Conservation (phyloP, 129 eudicot species). For the Lactuca sativa region DNA sequence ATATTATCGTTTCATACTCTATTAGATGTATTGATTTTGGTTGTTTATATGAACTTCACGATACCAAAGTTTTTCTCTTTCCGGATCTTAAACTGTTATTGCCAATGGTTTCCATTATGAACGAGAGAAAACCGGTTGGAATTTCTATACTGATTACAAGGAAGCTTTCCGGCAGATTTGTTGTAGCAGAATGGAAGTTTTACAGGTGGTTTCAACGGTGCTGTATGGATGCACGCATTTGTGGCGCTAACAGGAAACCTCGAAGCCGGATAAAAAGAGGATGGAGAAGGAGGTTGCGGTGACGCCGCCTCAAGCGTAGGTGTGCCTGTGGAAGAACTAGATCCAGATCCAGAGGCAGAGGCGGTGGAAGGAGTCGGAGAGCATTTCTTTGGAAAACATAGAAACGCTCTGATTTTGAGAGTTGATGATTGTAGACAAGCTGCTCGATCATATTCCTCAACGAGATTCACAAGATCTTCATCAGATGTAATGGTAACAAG, state of each 20-base stretch:
- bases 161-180: conserved; percentile 45
- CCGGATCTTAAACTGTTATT: conserved; percentile 35
- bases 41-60: background rate
- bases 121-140: conserved; percentile 47
- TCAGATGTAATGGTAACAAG: conserved; percentile 69
- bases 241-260: conserved; percentile 18
- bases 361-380: conserved; percentile 35
- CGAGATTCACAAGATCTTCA: conserved; percentile 63
- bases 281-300: conserved; percentile 35
- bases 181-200: conserved; percentile 37
- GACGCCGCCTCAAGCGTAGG: conserved; percentile 23
- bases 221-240: conserved; percentile 21
- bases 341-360: conserved; percentile 36
- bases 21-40: conserved; percentile 20
- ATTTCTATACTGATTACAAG: conserved; percentile 39
- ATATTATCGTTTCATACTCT: conserved; percentile 10
- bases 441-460: conserved; percentile 81
- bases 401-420: conserved; percentile 68
- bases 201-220: conserved; percentile 35
- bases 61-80: background rate
- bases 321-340: conserved; percentile 44
- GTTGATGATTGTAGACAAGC: conserved; percentile 37
- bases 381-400: conserved; percentile 49
- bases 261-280: conserved; percentile 6
- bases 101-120: conserved; percentile 74